A percentile compares a stretch with the other conserved stretches of the same genome.
Conservation (phyloP, 768 basidiomycete genomes). For the Suillus paluster region DNA sequence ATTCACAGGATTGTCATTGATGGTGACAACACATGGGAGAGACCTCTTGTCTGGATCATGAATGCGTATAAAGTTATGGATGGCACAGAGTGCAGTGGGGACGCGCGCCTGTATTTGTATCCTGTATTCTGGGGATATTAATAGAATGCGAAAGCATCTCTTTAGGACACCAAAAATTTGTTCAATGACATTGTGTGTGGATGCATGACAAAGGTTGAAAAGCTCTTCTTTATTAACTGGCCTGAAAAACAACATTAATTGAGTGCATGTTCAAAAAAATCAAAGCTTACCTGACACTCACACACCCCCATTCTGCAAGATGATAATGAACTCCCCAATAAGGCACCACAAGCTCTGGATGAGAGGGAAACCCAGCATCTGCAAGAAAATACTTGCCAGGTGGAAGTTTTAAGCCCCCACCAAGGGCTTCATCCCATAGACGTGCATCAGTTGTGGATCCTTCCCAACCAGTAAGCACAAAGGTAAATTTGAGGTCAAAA, state of each 20-base stretch:
- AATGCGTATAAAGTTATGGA: constrained; percentile 19
- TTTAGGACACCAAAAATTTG: constrained; percentile 45
- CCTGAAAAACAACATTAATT: constrained; percentile 8
- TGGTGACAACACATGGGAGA: no score
- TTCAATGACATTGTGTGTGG: constrained; percentile 43
- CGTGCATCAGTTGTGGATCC: constrained; percentile 17
- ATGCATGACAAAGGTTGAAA: constrained; percentile 46
- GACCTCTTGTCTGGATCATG: no score
- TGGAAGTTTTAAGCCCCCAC: constrained; percentile 6
- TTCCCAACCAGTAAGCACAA: constrained; percentile 19
- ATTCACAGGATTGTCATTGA: no score
- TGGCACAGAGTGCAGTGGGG: constrained; percentile 21
- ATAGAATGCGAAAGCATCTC: constrained; percentile 23
- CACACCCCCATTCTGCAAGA: no score
- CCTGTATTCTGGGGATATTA: constrained; percentile 18
- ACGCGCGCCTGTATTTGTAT: constrained; percentile 26
- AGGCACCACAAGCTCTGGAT: no score
- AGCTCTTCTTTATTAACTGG: constrained; percentile 44
- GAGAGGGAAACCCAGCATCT: no score
- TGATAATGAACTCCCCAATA: no score
- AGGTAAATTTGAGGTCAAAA: constrained; percentile 20
- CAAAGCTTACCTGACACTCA: no score
- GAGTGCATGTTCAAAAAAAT: no score
- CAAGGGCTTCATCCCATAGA: constrained; percentile 5
- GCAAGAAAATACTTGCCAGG: constrained; percentile 35